These are phyloP conservation scores for Camellia granthamiana DNA, from an alignment of 148 eudicot species.

Conservation along the genomic window DNA sequence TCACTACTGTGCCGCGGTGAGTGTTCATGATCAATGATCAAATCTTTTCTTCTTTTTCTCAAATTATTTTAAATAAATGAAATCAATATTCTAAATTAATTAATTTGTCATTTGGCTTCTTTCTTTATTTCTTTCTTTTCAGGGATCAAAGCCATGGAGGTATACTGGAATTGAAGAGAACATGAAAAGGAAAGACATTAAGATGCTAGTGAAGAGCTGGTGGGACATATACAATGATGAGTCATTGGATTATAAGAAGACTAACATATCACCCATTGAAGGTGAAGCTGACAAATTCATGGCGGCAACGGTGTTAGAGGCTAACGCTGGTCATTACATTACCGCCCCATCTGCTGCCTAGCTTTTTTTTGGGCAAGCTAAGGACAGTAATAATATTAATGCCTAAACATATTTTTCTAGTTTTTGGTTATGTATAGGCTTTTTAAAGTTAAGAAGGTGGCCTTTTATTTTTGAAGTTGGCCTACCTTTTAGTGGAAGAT, in stretches of 20 bases:
- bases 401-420: no score
- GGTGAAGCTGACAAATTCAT: neutral
- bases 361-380: neutral
- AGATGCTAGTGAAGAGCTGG: constrained; percentile 6
- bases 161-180: neutral
- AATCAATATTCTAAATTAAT: neutral
- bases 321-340: constrained; percentile 21
- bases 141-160: constrained; percentile 29
- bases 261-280: neutral
- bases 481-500: no score
- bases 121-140: no score
- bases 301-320: constrained; percentile 27
- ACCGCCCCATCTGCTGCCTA: constrained; percentile 37
- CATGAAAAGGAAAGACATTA: constrained; percentile 15
- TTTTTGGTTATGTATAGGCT: no score
- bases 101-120: neutral
- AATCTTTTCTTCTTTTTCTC: neutral
- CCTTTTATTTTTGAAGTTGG: no score
- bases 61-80: neutral
- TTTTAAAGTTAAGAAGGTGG: no score
- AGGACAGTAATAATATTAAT: no score
- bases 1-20: constrained; percentile 44
- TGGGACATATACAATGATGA: constrained; percentile 18
- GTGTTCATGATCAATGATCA: neutral
- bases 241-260: constrained; percentile 26